Conservation (phyloP, 2,329 filamentous ascomycete species). For the Cercospora nicotianae region DNA sequence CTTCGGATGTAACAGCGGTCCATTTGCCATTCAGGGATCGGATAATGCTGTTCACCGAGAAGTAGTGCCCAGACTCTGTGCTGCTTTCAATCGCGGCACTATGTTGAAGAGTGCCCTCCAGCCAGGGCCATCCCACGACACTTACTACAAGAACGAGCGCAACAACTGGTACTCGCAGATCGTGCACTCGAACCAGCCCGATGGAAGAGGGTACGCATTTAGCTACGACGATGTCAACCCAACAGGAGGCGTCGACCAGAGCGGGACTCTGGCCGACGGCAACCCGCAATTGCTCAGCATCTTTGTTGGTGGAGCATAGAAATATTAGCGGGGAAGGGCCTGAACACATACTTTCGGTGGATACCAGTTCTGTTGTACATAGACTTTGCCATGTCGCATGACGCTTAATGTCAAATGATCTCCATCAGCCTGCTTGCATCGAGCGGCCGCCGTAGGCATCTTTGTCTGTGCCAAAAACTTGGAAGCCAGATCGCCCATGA, state of each 20-base stretch:
- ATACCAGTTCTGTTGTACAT: not conserved
- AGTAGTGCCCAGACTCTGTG: slow-evolving; percentile 71
- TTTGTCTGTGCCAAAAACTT: slow-evolving; percentile 19
- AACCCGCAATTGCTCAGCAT: slow-evolving; percentile 48
- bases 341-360: slow-evolving; percentile 25
- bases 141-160: slow-evolving; percentile 48
- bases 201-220: slow-evolving; percentile 65
- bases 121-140: slow-evolving; percentile 41
- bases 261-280: slow-evolving; percentile 49
- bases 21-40: slow-evolving; percentile 52
- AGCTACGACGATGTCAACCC: slow-evolving; percentile 65
- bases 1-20: slow-evolving; percentile 65
- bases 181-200: slow-evolving; percentile 60
- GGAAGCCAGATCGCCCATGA: slow-evolving; percentile 13
- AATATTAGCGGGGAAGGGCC: not conserved
- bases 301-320: slow-evolving; percentile 47
- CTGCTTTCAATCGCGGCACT: slow-evolving; percentile 73
- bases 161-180: slow-evolving; percentile 59
- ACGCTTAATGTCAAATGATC: not conserved
- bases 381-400: not conserved
- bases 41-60: slow-evolving; percentile 51
- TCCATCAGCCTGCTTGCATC: slow-evolving; percentile 7
- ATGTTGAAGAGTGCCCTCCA: slow-evolving; percentile 54
- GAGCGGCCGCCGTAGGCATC: slow-evolving; percentile 6
- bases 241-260: slow-evolving; percentile 47